Conservation (phyloP, 192 early-diverging fungal genomes). For the Entomortierella parvispora region DNA sequence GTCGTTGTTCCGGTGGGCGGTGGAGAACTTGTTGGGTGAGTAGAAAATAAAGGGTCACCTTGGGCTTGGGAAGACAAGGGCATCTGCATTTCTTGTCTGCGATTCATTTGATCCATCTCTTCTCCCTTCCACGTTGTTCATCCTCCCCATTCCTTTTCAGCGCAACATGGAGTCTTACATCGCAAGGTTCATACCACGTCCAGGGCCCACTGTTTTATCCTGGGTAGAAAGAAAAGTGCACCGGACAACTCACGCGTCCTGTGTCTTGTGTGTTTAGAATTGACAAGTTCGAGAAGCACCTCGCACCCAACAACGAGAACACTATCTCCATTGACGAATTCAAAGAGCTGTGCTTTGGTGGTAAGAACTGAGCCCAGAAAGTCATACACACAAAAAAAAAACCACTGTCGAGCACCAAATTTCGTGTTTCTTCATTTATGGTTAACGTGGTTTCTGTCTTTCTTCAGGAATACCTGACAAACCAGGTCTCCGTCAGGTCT, state of each 20-base stretch:
- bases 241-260: no score
- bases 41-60: no score
- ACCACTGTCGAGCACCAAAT: background rate
- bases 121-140: conserved; percentile 4
- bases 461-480: conserved; percentile 77
- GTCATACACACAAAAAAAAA: background rate
- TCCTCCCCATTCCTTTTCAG: background rate
- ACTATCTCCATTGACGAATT: conserved; percentile 24
- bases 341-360: conserved; percentile 40
- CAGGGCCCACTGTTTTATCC: no score
- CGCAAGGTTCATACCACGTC: conserved; percentile 20
- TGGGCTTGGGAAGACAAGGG: background rate
- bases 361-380: background rate
- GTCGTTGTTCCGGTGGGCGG: no score
- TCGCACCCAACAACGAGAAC: conserved; percentile 13
- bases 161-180: conserved; percentile 46
- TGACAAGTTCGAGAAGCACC: conserved; percentile 23
- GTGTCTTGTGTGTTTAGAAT: no score
- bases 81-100: background rate
- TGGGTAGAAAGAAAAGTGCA: no score
- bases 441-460: background rate
- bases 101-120: conserved; percentile 3
- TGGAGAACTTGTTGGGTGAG: no score
- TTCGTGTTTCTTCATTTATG: background rate
- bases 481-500: conserved; percentile 63